Conservation (phyloP, 2,329 filamentous ascomycete species). For the Ilyonectria robusta region DNA sequence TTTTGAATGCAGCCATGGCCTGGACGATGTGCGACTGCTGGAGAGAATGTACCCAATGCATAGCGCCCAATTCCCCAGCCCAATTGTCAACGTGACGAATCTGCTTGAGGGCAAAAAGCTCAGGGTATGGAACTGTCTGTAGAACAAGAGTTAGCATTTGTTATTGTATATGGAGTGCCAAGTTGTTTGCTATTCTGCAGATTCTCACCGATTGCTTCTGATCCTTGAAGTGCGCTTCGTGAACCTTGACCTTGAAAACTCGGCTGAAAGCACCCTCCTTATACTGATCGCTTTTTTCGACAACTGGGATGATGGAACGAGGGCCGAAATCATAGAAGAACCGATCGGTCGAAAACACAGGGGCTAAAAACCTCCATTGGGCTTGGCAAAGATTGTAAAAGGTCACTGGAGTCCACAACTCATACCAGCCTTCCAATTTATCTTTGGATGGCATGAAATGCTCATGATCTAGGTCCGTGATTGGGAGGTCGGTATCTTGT, state of each 20-base stretch:
- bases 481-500: too few relatives aligned
- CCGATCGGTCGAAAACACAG: background rate
- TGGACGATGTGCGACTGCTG: constrained; percentile 1
- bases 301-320: background rate
- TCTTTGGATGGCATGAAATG: too few relatives aligned
- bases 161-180: background rate
- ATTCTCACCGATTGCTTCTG: background rate
- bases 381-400: too few relatives aligned
- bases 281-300: background rate
- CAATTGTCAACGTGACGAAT: background rate
- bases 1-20: background rate
- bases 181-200: background rate
- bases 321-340: background rate
- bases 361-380: background rate
- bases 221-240: background rate
- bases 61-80: too few relatives aligned
- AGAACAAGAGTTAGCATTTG: background rate
- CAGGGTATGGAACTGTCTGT: background rate
- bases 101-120: background rate
- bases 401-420: too few relatives aligned
- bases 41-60: background rate
- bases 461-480: too few relatives aligned
- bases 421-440: too few relatives aligned
- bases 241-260: background rate
- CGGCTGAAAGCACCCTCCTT: background rate